Percentiles rank a stretch among this genome's conserved stretches.
These are phyloP conservation scores for Castanospermum australe DNA, from an alignment of 306 rosid species.

Conservation along the genomic window DNA sequence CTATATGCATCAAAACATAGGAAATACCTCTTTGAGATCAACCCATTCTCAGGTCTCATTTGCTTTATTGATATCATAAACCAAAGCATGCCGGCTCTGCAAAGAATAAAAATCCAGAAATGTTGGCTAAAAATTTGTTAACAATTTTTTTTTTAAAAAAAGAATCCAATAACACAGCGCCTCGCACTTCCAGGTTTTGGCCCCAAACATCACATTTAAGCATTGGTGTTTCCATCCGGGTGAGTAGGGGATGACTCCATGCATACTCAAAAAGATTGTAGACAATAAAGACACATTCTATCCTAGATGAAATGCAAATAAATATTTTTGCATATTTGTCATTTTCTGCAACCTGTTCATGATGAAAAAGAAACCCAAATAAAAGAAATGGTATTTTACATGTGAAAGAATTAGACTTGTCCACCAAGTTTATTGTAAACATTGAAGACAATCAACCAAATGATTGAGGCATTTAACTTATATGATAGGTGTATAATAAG, in stretches of 20 bases:
- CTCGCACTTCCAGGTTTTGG: conserved; percentile 13
- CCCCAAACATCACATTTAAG: conserved; percentile 5
- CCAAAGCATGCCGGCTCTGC: conserved; percentile 91
- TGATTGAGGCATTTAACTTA: not conserved
- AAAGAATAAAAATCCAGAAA: conserved; percentile 16
- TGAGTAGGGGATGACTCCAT: not conserved
- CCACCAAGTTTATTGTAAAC: not conserved
- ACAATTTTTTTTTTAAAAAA: not conserved
- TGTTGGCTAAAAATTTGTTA: not conserved
- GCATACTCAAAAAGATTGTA: not conserved
- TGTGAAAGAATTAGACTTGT: not conserved
- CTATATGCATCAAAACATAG: not conserved
- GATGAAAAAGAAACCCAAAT: too few species aligned
- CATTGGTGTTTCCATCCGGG: not conserved
- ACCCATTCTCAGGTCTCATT: conserved; percentile 98
- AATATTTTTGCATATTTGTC: not conserved
- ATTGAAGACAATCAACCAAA: not conserved
- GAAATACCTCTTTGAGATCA: conserved; percentile 84
- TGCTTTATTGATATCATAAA: conserved; percentile 72
- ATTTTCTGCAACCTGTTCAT: not conserved
- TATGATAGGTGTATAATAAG: not conserved
- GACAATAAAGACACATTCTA: not conserved
- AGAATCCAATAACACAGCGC: not conserved
- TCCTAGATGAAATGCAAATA: not conserved
- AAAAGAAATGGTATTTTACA: not conserved